Base-by-base conservation (phyloP, 768 basidiomycete genomes). In the Phylloporus sp. region DNA sequence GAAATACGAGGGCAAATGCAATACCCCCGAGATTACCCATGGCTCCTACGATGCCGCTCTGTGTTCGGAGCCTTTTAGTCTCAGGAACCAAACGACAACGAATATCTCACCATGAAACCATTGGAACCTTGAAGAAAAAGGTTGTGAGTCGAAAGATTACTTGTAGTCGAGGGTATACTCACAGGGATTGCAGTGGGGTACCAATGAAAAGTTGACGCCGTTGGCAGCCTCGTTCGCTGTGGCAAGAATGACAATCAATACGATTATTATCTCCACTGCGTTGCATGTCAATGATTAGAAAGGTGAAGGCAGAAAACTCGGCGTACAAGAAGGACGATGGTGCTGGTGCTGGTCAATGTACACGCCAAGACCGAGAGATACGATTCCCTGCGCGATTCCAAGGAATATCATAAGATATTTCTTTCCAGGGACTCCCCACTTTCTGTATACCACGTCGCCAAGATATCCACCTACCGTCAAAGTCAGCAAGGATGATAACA, bases 11-110 rank as follows among this genome's bases (percentile, higher is more conserved):
- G 1, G 76, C 74, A 29, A 72, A 78, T 21, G 74, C 49, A 37
- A 79, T 63, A 4, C 79, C 79, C 5, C 79, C 74, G 39, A 75
- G 15, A 63, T 65, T 62, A 42, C 69, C 72, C 46, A 66, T 55
- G 3, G 54, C 60, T 14, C 76, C 70, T 28, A 73, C 76, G 42
- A 69, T 65, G 34, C 63, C 74, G 44, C 54, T 69, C 52, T 63
- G 40, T 15, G n/a, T 18, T 4, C 14, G 34, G 9, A 4, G n/a
- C 1, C 17, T 42, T n/a, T n/a, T 33, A 23, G 6, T 11, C 2
- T 20, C 20, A 14, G 15, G 18, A 11, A 20, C 13, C 10, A 32
- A 10, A n/a, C 28, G 14, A 14, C 14, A 13, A 41, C 26, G 3
- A 22, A 23, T 6, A 14, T 44, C 42, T 53, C 27, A 68, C 67